Evolutionary conservation across 768 basidiomycete species (phyloP).

Genomic region (Amanita fuliginea): DNA sequence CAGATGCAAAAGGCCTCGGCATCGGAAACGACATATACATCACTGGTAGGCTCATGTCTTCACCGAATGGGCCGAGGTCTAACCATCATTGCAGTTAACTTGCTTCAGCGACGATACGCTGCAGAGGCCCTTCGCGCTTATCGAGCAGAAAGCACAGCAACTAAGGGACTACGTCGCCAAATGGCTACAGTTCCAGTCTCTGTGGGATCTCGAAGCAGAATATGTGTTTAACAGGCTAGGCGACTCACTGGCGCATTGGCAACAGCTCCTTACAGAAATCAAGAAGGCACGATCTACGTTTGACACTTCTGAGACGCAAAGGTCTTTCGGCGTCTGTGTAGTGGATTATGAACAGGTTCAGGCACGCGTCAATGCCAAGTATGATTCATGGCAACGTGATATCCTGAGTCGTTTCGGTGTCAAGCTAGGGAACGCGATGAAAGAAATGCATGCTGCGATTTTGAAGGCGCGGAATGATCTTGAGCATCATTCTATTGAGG

Average conservation of each 20-base stretch:
- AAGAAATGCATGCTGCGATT: conserved; percentile 92
- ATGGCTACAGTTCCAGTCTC: conserved; percentile 98
- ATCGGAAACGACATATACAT: conserved; percentile 72
- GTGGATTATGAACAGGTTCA: conserved; percentile 99
- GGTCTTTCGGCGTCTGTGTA: conserved; percentile 84
- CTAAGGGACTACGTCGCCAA: conserved; percentile 88
- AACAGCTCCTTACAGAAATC: conserved; percentile 92
- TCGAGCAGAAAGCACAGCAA: conserved; percentile 82
- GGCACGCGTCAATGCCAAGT: conserved; percentile 94
- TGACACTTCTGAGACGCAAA: conserved; percentile 91
- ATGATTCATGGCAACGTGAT: conserved; percentile 96
- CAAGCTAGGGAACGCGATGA: conserved; percentile 92
- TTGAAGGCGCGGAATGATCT: conserved; percentile 91
- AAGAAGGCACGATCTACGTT: conserved; percentile 95
- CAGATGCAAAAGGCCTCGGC: conserved; percentile 67
- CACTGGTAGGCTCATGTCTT: conserved; percentile 44
- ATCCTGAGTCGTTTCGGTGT: conserved; percentile 86
- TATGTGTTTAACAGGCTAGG: conserved; percentile 93
- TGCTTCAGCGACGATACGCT: conserved; percentile 65
- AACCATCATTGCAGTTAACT: conserved; percentile 41
- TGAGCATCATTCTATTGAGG: conserved; percentile 94
- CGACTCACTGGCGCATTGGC: conserved; percentile 89
- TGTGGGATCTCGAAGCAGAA: conserved; percentile 98
- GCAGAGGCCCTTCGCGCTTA: conserved; percentile 70
- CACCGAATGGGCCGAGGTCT: conserved; percentile 5